Evolutionary conservation across 768 basidiomycete species (phyloP), one percentile per base, ranked within the genome.

Genomic region (Boletales sp.): DNA sequence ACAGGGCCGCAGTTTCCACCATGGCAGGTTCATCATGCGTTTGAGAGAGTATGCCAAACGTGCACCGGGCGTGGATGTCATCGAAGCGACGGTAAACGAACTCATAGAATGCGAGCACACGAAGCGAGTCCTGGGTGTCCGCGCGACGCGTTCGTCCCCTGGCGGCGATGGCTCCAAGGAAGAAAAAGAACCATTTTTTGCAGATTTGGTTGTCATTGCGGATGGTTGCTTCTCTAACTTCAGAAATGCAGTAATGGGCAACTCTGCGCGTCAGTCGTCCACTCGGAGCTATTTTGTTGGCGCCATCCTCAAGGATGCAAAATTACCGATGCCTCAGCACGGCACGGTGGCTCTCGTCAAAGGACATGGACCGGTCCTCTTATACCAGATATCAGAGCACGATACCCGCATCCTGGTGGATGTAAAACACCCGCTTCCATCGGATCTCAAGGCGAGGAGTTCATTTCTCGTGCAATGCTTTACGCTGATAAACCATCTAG

Each of bases 201-300:
- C 90, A 0, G 83, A 87, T 56, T 67, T 99, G 44, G 89, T 92
- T 40, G 72, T 98, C 63, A 72, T 97, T 51, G 93, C 94, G 5
- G 95, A 99, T 64, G 95, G 95, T 0, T 96, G 92, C 67, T 90
- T 90, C 70, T 94, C 91, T 5, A 96, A 94, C 62, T 94, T 99
- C 75, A 78, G 95, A 44, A 75, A 69, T 11, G 53, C 73, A 2
- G 82, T 92, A n/a, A 77, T 86, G 76, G 80, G 80, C 46, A 59
- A 65, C 36, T 64, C 74, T 15, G 70, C 71, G 28, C 41, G 55
- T 41, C 83, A 82, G 60, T 74, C 84, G 1, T 64, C 70, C 5
- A 82, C 83, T 18, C 81, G 79, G 52, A 85, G 86, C 46, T 80
- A 93, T 67, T 98, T 97, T 62, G 77, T 94, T 52, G 95, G 94